A percentile compares a stretch with the other conserved stretches of the same genome.
Evolutionary conservation across 2,329 filamentous ascomycete species (phyloP).

Genomic region (Colletotrichum theobromicola): DNA sequence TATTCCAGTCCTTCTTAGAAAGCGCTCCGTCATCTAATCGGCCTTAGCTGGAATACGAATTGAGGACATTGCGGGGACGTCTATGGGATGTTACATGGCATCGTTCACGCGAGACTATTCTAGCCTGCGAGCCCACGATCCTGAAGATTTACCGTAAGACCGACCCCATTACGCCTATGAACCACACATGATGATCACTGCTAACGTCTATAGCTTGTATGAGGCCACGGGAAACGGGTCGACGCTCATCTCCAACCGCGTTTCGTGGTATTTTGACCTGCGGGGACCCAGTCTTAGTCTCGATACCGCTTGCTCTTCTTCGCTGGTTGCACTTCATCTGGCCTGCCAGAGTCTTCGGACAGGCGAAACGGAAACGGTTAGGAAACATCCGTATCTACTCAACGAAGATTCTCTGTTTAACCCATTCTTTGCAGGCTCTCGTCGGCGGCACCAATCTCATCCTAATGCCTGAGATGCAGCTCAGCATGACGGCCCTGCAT

Average conservation of each 20-base stretch:
- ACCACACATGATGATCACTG: too few relatives aligned
- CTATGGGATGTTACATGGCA: constrained; percentile 33
- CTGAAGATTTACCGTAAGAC: not conserved
- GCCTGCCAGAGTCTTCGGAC: constrained; percentile 32
- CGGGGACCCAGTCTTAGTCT: constrained; percentile 32
- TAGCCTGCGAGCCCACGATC: constrained; percentile 19
- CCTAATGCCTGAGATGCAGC: not conserved
- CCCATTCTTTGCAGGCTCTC: not conserved
- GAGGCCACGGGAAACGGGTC: constrained; percentile 29
- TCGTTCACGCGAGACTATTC: constrained; percentile 29
- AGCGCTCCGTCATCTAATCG: not conserved
- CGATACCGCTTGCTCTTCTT: constrained; percentile 39
- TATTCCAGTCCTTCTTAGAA: not conserved
- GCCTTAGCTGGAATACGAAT: constrained; percentile 31
- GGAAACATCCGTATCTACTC: constrained; percentile 28
- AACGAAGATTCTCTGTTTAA: constrained; percentile 29
- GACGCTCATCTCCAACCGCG: constrained; percentile 26
- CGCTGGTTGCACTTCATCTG: constrained; percentile 34
- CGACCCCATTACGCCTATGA: not conserved
- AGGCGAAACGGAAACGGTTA: constrained; percentile 26
- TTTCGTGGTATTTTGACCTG: constrained; percentile 28
- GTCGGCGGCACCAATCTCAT: not conserved
- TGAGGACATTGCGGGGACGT: constrained; percentile 28
- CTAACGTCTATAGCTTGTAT: too few relatives aligned
- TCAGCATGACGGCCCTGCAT: not conserved